These are phyloP conservation scores for Salvia hispanica DNA, from an alignment of 257 asterid genomes.

Conservation along the genomic window DNA sequence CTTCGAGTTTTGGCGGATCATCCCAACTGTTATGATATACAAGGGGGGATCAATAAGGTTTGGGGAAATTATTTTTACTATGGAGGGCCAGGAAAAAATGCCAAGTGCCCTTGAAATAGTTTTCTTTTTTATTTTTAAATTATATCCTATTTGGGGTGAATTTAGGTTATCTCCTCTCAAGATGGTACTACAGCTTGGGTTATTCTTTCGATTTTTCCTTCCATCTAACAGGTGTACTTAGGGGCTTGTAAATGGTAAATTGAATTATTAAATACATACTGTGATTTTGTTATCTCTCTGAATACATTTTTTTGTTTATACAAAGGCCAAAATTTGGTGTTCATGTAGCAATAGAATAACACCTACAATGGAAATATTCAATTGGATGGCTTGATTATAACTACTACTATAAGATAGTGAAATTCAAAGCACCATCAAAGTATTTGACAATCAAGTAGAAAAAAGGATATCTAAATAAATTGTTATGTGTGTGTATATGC, in stretches of 20 bases:
- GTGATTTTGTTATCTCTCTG: slow-evolving; percentile 15
- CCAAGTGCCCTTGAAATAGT: slow-evolving; percentile 43
- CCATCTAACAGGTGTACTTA: slow-evolving; percentile 42
- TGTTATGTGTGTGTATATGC: too few species aligned
- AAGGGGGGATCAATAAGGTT: slow-evolving; percentile 49
- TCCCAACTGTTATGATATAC: slow-evolving; percentile 53
- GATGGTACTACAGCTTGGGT: slow-evolving; percentile 29
- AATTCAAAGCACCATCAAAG: too few species aligned
- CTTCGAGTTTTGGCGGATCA: slow-evolving; percentile 56
- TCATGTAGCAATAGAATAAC: too few species aligned
- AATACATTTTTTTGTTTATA: too few species aligned
- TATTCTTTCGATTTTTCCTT: slow-evolving; percentile 50
- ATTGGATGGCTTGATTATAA: too few species aligned
- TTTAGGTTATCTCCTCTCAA: slow-evolving; percentile 34
- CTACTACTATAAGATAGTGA: too few species aligned
- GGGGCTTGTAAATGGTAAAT: slow-evolving; percentile 52
- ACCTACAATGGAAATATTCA: too few species aligned
- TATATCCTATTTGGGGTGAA: slow-evolving; percentile 15
- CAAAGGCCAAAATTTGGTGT: too few species aligned
- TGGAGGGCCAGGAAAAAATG: slow-evolving; percentile 65
- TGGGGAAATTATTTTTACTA: slow-evolving; percentile 63
- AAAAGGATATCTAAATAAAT: too few species aligned
- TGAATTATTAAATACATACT: slow-evolving; percentile 53
- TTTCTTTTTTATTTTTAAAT: neutral
- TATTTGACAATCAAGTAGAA: too few species aligned